Evolutionary conservation across 176 grass and related monocot species (phyloP).

Genomic region (maize (Zea mays)): DNA sequence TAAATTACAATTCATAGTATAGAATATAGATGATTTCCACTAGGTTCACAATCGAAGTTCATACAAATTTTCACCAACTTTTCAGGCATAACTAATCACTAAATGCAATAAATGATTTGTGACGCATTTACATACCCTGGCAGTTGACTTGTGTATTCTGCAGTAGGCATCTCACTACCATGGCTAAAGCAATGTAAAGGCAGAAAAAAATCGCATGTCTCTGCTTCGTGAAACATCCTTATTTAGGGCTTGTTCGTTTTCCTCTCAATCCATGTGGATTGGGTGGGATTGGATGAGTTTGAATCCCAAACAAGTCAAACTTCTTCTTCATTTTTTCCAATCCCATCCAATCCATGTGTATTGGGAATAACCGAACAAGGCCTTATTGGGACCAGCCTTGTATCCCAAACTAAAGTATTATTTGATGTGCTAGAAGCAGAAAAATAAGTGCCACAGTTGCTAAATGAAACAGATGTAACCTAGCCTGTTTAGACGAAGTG

Average conservation of each 20-base stretch:
- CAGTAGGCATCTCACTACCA: conserved; percentile 75
- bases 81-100: conserved; percentile 22
- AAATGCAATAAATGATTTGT: conserved; percentile 37
- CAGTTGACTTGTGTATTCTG: conserved; percentile 74
- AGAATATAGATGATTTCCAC: background rate
- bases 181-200: conserved; percentile 95
- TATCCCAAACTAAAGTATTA: conserved; percentile 84
- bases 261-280: too few species aligned
- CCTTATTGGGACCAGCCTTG: conserved; percentile 67
- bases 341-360: too few species aligned
- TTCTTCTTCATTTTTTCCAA: too few species aligned
- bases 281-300: too few species aligned
- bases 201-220: conserved; percentile 85
- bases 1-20: conserved; percentile 17
- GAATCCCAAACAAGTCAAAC: too few species aligned
- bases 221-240: conserved; percentile 53
- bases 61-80: conserved; percentile 11
- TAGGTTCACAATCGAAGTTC: background rate
- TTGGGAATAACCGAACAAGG: too few species aligned
- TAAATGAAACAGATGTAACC: conserved; percentile 95
- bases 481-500: conserved; percentile 49
- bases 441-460: conserved; percentile 91
- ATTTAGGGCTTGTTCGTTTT: too few species aligned
- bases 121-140: conserved; percentile 50
- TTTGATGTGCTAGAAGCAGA: conserved; percentile 85